Percentiles rank a stretch among this genome's conserved stretches.
These are phyloP conservation scores for Xylaria intraflava DNA, from an alignment of 495 filamentous ascomycete species.

Conservation along the genomic window DNA sequence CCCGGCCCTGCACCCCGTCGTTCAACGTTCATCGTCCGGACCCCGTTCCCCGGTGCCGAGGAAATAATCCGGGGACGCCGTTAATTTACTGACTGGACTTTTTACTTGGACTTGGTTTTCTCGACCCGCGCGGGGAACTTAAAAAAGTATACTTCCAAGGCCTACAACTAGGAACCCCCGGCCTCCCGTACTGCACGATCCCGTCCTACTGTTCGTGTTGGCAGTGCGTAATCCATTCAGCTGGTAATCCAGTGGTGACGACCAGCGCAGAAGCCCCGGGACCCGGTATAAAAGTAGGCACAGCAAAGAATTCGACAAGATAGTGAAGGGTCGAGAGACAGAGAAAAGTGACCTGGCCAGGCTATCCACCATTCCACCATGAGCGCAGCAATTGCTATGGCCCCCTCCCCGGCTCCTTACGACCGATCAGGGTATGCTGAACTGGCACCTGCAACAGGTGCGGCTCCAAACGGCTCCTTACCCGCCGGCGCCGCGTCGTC, in stretches of 20 bases:
- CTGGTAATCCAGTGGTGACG: conserved; percentile 3
- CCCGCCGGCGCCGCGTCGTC: conserved; percentile 29
- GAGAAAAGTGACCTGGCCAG: conserved; percentile 9
- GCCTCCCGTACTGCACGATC: conserved; percentile 3
- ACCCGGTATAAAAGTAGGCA: not conserved
- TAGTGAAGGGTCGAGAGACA: not conserved
- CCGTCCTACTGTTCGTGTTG: conserved; percentile 7
- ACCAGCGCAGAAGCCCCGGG: not conserved
- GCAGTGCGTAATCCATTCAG: conserved; percentile 11
- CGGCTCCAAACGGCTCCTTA: conserved; percentile 17
- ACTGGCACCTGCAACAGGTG: conserved; percentile 36
- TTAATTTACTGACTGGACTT: not conserved
- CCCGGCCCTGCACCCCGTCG: not conserved
- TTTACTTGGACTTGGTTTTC: not conserved
- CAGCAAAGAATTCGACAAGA: not conserved
- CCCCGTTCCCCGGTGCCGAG: not conserved
- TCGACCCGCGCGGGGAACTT: not conserved
- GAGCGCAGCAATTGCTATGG: conserved; percentile 56
- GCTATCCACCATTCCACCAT: conserved; percentile 37
- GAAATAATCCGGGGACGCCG: not conserved
- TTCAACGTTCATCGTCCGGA: not conserved
- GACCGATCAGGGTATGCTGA: conserved; percentile 47
- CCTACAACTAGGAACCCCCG: not conserved
- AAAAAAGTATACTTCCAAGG: not conserved
- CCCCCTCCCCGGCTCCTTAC: conserved; percentile 52